Evolutionary conservation across 257 asterid genomes (phyloP).

Genomic region (Avicennia marina): DNA sequence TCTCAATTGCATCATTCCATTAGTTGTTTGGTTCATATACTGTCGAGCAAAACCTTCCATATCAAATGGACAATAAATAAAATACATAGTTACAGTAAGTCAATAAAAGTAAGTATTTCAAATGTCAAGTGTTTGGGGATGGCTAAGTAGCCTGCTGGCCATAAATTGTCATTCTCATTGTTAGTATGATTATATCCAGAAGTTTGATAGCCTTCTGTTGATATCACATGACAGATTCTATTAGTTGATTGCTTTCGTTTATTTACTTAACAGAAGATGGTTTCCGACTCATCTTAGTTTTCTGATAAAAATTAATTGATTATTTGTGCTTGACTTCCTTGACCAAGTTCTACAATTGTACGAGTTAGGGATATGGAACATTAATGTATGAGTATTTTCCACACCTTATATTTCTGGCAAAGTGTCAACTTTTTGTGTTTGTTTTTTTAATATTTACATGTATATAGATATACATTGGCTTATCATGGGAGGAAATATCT

Average conservation of each 20-base stretch:
- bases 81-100: no score
- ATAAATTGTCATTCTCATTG: not conserved
- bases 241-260: not conserved
- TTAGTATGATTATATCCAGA: not conserved
- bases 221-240: not conserved
- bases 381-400: no score
- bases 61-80: not conserved
- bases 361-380: no score
- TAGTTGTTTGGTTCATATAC: not conserved
- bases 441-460: not conserved
- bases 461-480: not conserved
- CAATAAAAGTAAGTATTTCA: no score
- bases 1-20: not conserved
- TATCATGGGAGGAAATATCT: not conserved
- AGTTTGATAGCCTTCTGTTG: not conserved
- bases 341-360: not conserved
- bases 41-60: not conserved
- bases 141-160: not conserved
- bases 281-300: not conserved
- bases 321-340: not conserved
- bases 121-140: no score
- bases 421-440: not conserved
- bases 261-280: not conserved
- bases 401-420: no score
- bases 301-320: not conserved